Percentiles rank a stretch among this genome's conserved stretches.
These are phyloP conservation scores for Tulasnella sp. DNA, from an alignment of 768 basidiomycete species.

Conservation along the genomic window DNA sequence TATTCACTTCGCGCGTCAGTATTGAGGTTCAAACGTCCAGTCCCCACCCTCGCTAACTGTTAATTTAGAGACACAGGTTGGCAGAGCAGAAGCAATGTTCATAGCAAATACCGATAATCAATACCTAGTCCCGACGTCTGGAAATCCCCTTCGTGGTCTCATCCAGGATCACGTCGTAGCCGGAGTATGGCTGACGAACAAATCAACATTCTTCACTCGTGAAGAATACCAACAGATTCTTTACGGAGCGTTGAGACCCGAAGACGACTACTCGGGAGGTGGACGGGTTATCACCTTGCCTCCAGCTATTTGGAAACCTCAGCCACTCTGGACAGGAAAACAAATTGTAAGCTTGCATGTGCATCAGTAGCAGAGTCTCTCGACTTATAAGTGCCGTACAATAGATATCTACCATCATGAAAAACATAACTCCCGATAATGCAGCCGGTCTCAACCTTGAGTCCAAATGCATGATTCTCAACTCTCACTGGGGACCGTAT, in stretches of 20 bases:
- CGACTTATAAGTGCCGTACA: neutral
- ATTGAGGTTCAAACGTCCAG: neutral
- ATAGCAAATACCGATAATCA: constrained; percentile 98
- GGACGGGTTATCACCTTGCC: constrained; percentile 69
- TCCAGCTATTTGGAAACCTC: constrained; percentile 85
- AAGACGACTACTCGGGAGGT: constrained; percentile 49
- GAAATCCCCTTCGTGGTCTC: constrained; percentile 90
- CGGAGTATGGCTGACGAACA: constrained; percentile 98
- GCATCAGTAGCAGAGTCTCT: neutral
- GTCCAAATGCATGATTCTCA: constrained; percentile 81
- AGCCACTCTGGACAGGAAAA: constrained; percentile 92
- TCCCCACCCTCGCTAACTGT: neutral
- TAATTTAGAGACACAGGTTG: constrained; percentile 73
- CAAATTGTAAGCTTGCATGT: constrained; percentile 55
- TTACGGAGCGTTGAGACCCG: constrained; percentile 85
- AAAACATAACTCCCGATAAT: constrained; percentile 74
- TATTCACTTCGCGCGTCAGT: constrained; percentile 94
- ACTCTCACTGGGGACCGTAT: constrained; percentile 51
- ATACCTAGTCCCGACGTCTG: constrained; percentile 97
- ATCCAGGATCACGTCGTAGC: constrained; percentile 99
- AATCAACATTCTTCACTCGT: constrained; percentile 85
- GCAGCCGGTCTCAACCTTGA: constrained; percentile 72
- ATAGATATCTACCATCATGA: constrained; percentile 86
- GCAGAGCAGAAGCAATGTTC: constrained; percentile 83
- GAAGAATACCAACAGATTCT: constrained; percentile 94